Evolutionary conservation across 2,329 filamentous ascomycete species (phyloP).

Genomic region (Parafenestella ontariensis): DNA sequence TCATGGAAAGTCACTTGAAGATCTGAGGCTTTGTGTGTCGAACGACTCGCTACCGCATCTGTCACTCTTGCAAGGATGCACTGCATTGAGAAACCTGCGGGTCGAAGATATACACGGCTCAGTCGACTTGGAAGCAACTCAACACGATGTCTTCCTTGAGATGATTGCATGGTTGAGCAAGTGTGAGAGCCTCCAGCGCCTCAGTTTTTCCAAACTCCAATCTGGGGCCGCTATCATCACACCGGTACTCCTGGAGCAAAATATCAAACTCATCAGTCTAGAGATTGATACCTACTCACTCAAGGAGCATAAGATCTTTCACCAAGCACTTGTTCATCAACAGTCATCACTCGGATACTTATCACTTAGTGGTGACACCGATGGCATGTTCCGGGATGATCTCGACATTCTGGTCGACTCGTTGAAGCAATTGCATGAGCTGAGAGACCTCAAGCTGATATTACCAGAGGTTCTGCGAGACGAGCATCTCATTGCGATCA

Average conservation of each 20-base stretch:
- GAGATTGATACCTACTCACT: constrained; percentile 59
- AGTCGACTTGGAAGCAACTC: constrained; percentile 58
- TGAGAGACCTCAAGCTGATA: constrained; percentile 61
- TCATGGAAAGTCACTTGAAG: constrained; percentile 63
- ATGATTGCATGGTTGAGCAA: constrained; percentile 62
- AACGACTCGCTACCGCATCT: constrained; percentile 59
- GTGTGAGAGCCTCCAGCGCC: constrained; percentile 59
- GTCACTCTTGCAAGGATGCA: constrained; percentile 58
- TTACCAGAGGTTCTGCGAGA: constrained; percentile 61
- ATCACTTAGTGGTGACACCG: constrained; percentile 56
- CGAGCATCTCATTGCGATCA: constrained; percentile 59
- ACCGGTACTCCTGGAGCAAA: constrained; percentile 56
- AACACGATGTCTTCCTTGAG: constrained; percentile 61
- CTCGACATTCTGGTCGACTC: constrained; percentile 59
- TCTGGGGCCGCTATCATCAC: constrained; percentile 62
- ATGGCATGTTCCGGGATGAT: constrained; percentile 56
- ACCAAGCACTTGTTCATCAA: constrained; percentile 61
- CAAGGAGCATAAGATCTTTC: constrained; percentile 60
- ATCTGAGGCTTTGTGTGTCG: constrained; percentile 60
- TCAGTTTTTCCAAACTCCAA: constrained; percentile 60
- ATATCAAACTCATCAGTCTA: constrained; percentile 57
- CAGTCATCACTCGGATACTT: constrained; percentile 58
- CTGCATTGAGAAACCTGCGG: constrained; percentile 56
- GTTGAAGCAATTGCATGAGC: constrained; percentile 59
- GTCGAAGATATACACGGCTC: constrained; percentile 56